Conservation (phyloP, 371 early-diverging fungal species). For the Mortierella polycephala region DNA sequence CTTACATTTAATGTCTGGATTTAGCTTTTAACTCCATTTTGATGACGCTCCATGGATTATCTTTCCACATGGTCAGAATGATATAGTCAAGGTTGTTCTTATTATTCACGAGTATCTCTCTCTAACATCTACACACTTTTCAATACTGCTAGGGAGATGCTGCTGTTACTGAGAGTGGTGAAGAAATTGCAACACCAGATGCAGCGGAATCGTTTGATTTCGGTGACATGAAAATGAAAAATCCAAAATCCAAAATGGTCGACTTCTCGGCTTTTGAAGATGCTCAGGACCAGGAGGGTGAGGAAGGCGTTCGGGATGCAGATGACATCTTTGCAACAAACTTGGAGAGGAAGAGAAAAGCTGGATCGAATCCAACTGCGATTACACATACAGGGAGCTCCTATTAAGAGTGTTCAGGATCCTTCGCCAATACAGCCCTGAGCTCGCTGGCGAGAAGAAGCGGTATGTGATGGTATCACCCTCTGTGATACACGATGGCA, state of each 20-base stretch:
- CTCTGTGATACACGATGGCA: slow-evolving; percentile 91
- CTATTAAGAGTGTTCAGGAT: slow-evolving; percentile 92
- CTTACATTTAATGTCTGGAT: too few relatives aligned
- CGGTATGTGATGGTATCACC: slow-evolving; percentile 95
- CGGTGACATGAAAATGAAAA: slow-evolving; percentile 87
- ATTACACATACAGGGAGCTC: slow-evolving; percentile 96
- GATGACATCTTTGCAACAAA: slow-evolving; percentile 58
- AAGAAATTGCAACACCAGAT: slow-evolving; percentile 56
- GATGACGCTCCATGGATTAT: too few relatives aligned
- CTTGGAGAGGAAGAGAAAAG: slow-evolving; percentile 79
- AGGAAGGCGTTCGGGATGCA: slow-evolving; percentile 50
- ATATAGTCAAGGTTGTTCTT: not conserved
- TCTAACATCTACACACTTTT: not conserved
- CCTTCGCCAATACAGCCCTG: slow-evolving; percentile 94
- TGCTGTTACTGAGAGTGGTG: slow-evolving; percentile 58
- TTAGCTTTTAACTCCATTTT: too few relatives aligned
- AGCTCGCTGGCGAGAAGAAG: slow-evolving; percentile 91
- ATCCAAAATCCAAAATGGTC: slow-evolving; percentile 93
- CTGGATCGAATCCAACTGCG: slow-evolving; percentile 91
- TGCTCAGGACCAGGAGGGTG: slow-evolving; percentile 67
- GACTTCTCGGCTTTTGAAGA: slow-evolving; percentile 88
- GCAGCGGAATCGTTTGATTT: slow-evolving; percentile 78
- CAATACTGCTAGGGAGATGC: slow-evolving; percentile 50
- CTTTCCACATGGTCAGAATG: too few relatives aligned
- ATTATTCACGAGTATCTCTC: not conserved